A percentile compares a stretch with the other conserved stretches of the same genome.
Evolutionary conservation across 371 early-diverging fungal genomes (phyloP).

Genomic region (Funneliformis caledonium): DNA sequence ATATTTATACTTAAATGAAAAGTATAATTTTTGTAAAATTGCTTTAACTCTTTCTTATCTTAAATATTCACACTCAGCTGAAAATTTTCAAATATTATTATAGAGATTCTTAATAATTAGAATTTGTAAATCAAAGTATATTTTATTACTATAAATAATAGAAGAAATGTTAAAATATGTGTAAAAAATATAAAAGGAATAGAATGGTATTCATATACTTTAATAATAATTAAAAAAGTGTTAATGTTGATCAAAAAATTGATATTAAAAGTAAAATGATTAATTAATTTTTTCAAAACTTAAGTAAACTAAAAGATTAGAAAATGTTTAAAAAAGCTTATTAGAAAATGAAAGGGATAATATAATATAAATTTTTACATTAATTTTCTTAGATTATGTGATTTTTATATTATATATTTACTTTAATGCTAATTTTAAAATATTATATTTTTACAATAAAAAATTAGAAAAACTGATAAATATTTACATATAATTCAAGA

Average conservation of each 20-base stretch:
- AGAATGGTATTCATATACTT: not conserved
- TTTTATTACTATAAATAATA: slow-evolving; percentile 4
- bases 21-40: not conserved
- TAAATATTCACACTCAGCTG: not conserved
- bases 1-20: not conserved
- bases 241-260: not conserved
- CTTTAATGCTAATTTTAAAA: not conserved
- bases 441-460: not conserved
- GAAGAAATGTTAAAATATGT: not conserved
- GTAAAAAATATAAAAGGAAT: not conserved
- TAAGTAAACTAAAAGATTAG: not conserved
- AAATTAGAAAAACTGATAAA: not conserved
- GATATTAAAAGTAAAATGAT: not conserved
- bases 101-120: not conserved
- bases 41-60: not conserved
- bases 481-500: not conserved
- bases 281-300: not conserved
- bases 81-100: not conserved
- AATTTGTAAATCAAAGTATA: not conserved
- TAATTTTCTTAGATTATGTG: not conserved
- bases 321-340: not conserved
- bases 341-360: not conserved
- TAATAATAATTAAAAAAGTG: not conserved
- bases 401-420: not conserved
- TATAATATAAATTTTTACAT: too few species aligned